Percentiles rank a stretch among this genome's conserved stretches.
Conservation (phyloP, 75 land plant genomes). For the Sequoia sempervirens region DNA sequence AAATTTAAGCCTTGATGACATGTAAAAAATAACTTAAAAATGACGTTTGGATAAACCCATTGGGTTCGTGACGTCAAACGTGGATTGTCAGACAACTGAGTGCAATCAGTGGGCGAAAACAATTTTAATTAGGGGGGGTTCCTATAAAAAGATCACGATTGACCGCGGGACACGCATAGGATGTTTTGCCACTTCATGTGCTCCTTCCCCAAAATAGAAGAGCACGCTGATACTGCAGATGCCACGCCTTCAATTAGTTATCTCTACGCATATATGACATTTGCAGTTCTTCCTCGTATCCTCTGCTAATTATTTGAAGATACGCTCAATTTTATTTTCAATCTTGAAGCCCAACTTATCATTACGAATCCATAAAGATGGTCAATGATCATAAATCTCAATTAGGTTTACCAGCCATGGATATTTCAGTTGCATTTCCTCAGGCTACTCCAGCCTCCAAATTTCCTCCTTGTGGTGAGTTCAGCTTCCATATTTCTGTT, state of each 20-base stretch:
- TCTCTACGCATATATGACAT: not conserved
- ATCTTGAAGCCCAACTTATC: not conserved
- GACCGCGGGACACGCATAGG: too few relatives aligned
- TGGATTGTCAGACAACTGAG: too few relatives aligned
- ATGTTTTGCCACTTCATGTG: too few relatives aligned
- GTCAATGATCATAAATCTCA: not conserved
- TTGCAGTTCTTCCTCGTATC: not conserved
- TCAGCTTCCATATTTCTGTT: not conserved
- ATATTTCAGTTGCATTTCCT: slow-evolving; percentile 68
- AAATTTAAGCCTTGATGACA: too few relatives aligned
- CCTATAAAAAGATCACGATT: too few relatives aligned
- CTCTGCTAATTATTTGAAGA: not conserved
- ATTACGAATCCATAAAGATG: not conserved
- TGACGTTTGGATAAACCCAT: too few relatives aligned
- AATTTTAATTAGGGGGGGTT: too few relatives aligned
- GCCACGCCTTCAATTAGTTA: not conserved
- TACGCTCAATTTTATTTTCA: not conserved
- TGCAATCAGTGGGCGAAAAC: too few relatives aligned
- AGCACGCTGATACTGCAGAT: not conserved
- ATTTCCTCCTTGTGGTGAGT: slow-evolving; percentile 66
- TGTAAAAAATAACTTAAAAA: too few relatives aligned
- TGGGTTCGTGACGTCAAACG: too few relatives aligned
- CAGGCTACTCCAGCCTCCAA: slow-evolving; percentile 78
- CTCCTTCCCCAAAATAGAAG: not conserved
- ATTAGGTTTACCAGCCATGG: slow-evolving; percentile 52